phyloP scores from a whole-genome alignment of 208 protist genomes.

The Crithidia sp. region DNA sequence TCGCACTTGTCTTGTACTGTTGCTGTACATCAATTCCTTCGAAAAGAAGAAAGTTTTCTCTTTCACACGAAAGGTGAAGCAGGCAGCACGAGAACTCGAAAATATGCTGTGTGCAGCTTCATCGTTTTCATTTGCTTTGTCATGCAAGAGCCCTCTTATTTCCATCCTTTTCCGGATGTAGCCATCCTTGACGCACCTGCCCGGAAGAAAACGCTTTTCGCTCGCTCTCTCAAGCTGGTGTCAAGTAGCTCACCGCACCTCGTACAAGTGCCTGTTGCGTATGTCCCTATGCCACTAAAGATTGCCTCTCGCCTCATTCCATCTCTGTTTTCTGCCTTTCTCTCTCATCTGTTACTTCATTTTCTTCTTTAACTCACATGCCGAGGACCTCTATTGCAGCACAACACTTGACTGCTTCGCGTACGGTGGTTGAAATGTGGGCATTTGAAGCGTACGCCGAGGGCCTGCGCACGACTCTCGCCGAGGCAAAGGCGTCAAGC shows the following conservation, averaged over 20 bases:
- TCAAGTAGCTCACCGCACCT: no score
- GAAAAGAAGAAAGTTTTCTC: neutral
- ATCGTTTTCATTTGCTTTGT: neutral
- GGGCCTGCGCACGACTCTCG: conserved; percentile 21
- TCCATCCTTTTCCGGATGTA: no score
- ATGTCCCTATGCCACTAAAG: no score
- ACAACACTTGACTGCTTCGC: neutral
- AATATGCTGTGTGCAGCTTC: neutral
- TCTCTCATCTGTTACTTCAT: neutral
- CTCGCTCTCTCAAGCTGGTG: neutral
- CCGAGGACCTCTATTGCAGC: neutral
- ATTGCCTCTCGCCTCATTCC: no score
- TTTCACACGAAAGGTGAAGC: neutral
- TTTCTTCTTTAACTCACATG: neutral
- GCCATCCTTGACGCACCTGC: no score
- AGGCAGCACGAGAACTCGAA: neutral
- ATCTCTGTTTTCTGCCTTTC: neutral
- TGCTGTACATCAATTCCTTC: neutral
- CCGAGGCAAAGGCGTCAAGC: neutral
- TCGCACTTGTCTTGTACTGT: neutral
- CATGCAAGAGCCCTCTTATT: neutral
- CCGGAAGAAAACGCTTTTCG: neutral
- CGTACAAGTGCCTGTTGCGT: no score
- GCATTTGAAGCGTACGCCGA: conserved; percentile 50
- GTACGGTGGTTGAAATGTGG: conserved; percentile 25